Conservation (phyloP, 2,329 filamentous ascomycete genomes). For the Paramyrothecium roridum region DNA sequence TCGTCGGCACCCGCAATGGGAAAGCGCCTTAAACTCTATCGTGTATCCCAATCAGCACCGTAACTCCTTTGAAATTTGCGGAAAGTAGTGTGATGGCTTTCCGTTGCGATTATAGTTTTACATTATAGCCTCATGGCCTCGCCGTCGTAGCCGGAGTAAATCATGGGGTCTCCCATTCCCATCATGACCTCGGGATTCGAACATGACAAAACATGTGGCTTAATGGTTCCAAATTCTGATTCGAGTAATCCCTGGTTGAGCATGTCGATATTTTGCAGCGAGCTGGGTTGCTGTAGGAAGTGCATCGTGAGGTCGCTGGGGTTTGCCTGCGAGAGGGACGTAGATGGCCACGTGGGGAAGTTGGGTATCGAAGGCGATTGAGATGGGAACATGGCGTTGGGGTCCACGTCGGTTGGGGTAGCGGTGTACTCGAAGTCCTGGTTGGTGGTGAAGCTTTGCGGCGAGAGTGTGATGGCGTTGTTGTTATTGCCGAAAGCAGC, state of each 20-base stretch:
- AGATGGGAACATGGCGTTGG: slow-evolving; percentile 28
- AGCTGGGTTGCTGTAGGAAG: slow-evolving; percentile 37
- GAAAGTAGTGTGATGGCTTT: background rate
- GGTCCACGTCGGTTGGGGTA: slow-evolving; percentile 28
- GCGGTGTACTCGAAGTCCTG: slow-evolving; percentile 33
- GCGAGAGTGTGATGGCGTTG: slow-evolving; percentile 47
- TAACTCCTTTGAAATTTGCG: background rate
- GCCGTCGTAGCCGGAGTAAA: slow-evolving; percentile 50
- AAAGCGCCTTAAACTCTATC: background rate
- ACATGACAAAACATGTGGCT: slow-evolving; percentile 52
- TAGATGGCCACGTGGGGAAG: slow-evolving; percentile 25
- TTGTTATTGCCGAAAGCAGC: slow-evolving; percentile 38
- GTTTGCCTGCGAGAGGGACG: slow-evolving; percentile 10
- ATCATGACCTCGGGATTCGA: slow-evolving; percentile 54
- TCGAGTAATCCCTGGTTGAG: slow-evolving; percentile 49
- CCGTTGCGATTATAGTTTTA: slow-evolving; percentile 1
- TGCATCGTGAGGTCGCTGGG: slow-evolving; percentile 29
- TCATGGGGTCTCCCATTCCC: slow-evolving; percentile 56
- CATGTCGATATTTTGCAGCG: slow-evolving; percentile 42
- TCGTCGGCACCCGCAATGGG: background rate
- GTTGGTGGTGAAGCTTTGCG: slow-evolving; percentile 45
- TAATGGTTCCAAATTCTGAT: slow-evolving; percentile 51
- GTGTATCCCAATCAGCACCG: background rate
- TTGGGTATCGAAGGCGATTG: slow-evolving; percentile 29
- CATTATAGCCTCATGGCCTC: slow-evolving; percentile 39